A percentile compares a stretch with the other conserved stretches of the same genome.
Evolutionary conservation across 192 early-diverging fungal genomes (phyloP).

Genomic region (Pilaira anomala): DNA sequence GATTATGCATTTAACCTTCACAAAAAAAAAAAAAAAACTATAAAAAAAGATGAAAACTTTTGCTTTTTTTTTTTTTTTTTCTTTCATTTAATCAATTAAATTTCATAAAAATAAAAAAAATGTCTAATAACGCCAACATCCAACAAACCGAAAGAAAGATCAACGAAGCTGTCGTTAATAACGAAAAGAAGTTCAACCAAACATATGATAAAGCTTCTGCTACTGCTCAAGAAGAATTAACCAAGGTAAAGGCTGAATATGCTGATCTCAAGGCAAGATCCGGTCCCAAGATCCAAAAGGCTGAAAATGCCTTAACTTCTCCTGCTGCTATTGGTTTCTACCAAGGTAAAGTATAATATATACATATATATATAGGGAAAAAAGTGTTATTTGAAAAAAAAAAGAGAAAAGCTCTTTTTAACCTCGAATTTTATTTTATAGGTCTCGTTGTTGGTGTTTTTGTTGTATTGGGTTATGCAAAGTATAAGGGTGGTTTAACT

Average conservation of each 20-base stretch:
- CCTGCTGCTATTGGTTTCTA: conserved; percentile 28
- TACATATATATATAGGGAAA: neutral
- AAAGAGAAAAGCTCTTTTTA: neutral
- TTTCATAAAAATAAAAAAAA: conserved; percentile 4
- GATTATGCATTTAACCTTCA: neutral
- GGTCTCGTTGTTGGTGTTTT: conserved; percentile 25
- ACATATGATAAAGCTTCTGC: conserved; percentile 19
- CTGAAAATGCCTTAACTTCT: conserved; percentile 26
- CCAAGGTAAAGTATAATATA: conserved; percentile 12
- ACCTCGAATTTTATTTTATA: neutral
- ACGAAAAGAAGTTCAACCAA: conserved; percentile 26
- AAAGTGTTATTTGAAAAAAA: neutral
- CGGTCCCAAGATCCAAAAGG: conserved; percentile 24
- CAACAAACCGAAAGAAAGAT: neutral
- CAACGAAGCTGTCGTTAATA: neutral
- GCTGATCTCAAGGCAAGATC: conserved; percentile 17
- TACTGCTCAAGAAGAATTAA: conserved; percentile 26
- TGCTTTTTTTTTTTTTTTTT: neutral
- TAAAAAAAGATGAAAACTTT: too few species aligned
- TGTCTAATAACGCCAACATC: conserved; percentile 10
- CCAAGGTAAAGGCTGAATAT: conserved; percentile 18
- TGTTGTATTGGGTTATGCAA: conserved; percentile 22
- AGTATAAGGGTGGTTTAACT: conserved; percentile 23
- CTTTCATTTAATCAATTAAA: neutral
- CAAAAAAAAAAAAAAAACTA: neutral